Base-by-base conservation (phyloP, 2,329 filamentous ascomycete genomes). In the Thermoascus crustaceus region DNA sequence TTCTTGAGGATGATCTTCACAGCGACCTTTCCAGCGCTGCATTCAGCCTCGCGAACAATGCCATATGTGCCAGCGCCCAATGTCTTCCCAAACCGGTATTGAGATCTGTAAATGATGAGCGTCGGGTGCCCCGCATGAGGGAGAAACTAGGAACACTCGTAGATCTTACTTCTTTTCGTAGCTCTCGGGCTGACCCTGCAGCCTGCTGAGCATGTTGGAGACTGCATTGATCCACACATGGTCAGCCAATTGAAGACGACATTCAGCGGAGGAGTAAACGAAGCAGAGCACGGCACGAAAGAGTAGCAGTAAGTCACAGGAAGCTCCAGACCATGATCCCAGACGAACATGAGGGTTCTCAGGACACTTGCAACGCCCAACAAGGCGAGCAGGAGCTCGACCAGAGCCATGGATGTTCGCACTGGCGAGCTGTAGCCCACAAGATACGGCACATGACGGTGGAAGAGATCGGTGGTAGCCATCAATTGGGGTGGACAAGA, bases 1-100 rank as follows among this genome's bases (percentile, higher is more conserved):
- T 94, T 95, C 76, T 98, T 98, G 55, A 96, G 71, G 63, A 98
- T 98, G 61, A 98, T 96, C 74, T 98, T 98, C 64, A 98, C 77
- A 25, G 91, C 91, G 42, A 94, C 88, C 71, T 94, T 83, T 60
- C 86, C 85, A 13, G 75, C 73, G 26, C 82, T 78, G 49, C 85
- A 76, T 43, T 95, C 87, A 41, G 91, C 91, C 67, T 98, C 91
- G 52, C 91, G 80, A 54, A 98, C 91, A 55, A 98, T 94, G 56
- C 91, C 91, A 72, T 98, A 98, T 53, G 91, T 98, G 52, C 91
- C 91, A 43, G 91, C 91, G 56, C 91, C 91, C 40, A 98, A 76
- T 16, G 89, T 96, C 60, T 82, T 80, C 53, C 91, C 91, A 63
- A 98, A 94, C 50, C 75, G 80, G 66, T 98, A 98, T 62, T 82